These are phyloP conservation scores for Syncephalis plumigaleata DNA, from an alignment of 371 early-diverging fungal species.

Conservation along the genomic window DNA sequence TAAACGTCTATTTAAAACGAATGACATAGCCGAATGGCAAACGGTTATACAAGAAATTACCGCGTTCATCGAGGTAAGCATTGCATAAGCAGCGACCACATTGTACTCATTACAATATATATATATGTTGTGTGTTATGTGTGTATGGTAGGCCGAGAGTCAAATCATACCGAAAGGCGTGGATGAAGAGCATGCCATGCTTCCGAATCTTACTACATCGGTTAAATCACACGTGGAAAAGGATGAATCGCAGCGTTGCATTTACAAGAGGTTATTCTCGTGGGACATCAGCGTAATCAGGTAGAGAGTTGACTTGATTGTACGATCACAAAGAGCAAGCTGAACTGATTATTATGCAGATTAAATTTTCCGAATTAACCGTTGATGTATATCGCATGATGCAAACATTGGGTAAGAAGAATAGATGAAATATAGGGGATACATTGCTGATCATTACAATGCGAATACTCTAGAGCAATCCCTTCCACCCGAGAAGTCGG, in stretches of 20 bases:
- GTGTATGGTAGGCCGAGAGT: slow-evolving; percentile 68
- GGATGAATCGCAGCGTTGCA: slow-evolving; percentile 22
- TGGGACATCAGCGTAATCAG: slow-evolving; percentile 80
- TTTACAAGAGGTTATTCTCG: slow-evolving; percentile 86
- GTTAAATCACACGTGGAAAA: slow-evolving; percentile 20
- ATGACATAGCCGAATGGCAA: slow-evolving; percentile 86
- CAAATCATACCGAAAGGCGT: slow-evolving; percentile 46
- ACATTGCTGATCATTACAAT: too few species aligned
- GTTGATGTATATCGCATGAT: slow-evolving; percentile 92
- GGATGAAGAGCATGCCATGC: slow-evolving; percentile 28
- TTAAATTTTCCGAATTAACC: slow-evolving; percentile 89
- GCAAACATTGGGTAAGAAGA: slow-evolving; percentile 50
- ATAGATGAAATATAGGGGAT: too few species aligned
- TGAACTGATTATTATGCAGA: too few species aligned
- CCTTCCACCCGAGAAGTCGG: too few species aligned
- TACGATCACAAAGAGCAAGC: too few species aligned
- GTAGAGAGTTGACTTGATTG: too few species aligned
- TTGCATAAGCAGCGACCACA: background rate
- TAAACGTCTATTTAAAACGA: slow-evolving; percentile 61
- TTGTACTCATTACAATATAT: too few species aligned
- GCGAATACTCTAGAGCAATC: too few species aligned
- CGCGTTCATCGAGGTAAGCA: slow-evolving; percentile 59
- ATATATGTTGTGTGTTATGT: too few species aligned
- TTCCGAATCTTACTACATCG: slow-evolving; percentile 2
- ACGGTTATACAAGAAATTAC: slow-evolving; percentile 77